phyloP scores from a whole-genome alignment of 305 asterid genomes.

The Rubia tinctorum region DNA sequence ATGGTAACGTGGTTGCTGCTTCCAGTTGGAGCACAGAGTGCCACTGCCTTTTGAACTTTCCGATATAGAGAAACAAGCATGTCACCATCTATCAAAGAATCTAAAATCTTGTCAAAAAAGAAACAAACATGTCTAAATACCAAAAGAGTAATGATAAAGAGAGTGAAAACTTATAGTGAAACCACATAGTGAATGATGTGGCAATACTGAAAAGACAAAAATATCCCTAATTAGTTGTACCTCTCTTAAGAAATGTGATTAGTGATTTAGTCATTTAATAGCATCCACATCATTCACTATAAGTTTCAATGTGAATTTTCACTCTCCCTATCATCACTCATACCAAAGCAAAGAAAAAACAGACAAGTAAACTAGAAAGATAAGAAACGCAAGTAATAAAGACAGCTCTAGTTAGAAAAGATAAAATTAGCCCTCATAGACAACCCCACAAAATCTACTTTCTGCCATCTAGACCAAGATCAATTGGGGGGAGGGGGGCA shows the following conservation, averaged over 20 bases:
- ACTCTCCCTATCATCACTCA: too few species aligned
- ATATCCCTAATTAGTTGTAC: too few species aligned
- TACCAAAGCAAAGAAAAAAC: not conserved
- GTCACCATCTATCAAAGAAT: constrained; percentile 40
- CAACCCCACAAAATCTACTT: not conserved
- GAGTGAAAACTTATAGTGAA: too few species aligned
- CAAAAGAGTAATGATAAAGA: too few species aligned
- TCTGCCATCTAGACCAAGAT: not conserved
- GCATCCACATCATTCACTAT: too few species aligned
- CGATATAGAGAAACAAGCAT: constrained; percentile 53
- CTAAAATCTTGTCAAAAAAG: constrained; percentile 6
- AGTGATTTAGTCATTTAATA: too few species aligned
- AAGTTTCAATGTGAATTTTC: too few species aligned
- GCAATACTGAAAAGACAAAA: too few species aligned
- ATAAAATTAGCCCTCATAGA: not conserved
- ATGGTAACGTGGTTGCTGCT: constrained; percentile 39
- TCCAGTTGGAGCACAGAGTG: constrained; percentile 38
- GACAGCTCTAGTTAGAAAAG: not conserved
- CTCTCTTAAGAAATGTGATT: too few species aligned
- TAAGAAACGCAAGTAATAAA: not conserved
- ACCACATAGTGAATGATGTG: too few species aligned
- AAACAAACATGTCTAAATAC: not conserved
- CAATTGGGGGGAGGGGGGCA: too few species aligned
- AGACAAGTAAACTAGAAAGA: not conserved
- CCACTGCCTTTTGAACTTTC: constrained; percentile 69